phyloP scores from a whole-genome alignment of 164 flowering plant genomes.

The Berberis thunbergii region DNA sequence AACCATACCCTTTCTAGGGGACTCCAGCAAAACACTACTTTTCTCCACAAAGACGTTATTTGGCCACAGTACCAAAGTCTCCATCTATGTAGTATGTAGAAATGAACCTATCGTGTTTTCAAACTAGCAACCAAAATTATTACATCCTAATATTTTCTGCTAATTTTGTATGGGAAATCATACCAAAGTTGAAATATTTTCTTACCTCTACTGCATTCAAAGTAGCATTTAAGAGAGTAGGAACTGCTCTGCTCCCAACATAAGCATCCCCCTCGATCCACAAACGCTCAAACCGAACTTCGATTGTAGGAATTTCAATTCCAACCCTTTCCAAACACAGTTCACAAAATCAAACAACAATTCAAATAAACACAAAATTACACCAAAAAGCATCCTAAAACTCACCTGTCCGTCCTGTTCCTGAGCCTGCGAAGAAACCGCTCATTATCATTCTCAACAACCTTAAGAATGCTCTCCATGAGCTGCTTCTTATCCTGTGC shows the following conservation, averaged over 20 bases:
- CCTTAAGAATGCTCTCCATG: conserved; percentile 34
- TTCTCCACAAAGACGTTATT: not conserved
- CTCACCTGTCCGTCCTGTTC: conserved; percentile 43
- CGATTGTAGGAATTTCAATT: conserved; percentile 46
- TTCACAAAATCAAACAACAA: not conserved
- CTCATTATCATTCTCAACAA: conserved; percentile 43
- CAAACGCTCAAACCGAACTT: conserved; percentile 44
- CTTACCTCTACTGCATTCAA: conserved; percentile 40
- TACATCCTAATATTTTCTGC: not conserved
- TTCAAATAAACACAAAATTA: not conserved
- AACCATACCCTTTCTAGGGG: too few species aligned
- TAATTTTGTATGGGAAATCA: not conserved
- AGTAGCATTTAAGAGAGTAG: conserved; percentile 40
- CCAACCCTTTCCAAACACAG: conserved; percentile 31
- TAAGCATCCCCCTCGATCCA: conserved; percentile 42
- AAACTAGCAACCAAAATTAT: not conserved
- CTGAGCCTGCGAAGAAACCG: conserved; percentile 26
- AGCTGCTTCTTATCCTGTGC: conserved; percentile 28
- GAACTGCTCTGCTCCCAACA: conserved; percentile 47
- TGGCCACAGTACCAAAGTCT: not conserved
- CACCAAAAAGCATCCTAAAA: not conserved
- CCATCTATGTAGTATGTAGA: too few species aligned
- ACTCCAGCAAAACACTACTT: too few species aligned
- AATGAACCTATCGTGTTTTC: not conserved
- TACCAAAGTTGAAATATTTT: not conserved